Percentiles rank a stretch among this genome's conserved stretches.
phyloP scores from a whole-genome alignment of 768 basidiomycete species.

The Tubosaeta sp. region DNA sequence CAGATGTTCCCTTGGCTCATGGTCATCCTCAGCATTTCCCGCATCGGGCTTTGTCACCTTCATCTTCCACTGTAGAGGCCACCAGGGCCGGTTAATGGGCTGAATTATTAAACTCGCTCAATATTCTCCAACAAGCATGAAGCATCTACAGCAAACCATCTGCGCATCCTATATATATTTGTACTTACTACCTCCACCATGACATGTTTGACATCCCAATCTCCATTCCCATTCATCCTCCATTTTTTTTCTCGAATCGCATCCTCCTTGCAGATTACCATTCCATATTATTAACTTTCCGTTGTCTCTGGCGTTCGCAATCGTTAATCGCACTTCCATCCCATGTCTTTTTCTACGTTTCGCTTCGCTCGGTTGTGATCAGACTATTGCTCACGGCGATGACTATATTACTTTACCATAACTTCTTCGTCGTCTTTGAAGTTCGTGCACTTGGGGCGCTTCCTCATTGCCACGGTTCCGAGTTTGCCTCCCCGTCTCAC shows the following conservation, averaged over 20 bases:
- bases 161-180: constrained; percentile 39
- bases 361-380: constrained; percentile 13
- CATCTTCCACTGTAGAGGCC: constrained; percentile 37
- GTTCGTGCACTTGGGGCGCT: constrained; percentile 13
- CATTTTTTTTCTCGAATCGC: constrained; percentile 22
- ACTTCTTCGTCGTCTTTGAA: constrained; percentile 13
- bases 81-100: constrained; percentile 37
- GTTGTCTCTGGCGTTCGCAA: constrained; percentile 20
- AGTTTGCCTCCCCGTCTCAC: not conserved
- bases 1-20: constrained; percentile 29
- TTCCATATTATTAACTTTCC: constrained; percentile 29
- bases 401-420: constrained; percentile 32
- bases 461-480: not conserved
- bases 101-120: constrained; percentile 36
- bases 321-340: constrained; percentile 28
- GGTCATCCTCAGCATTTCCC: constrained; percentile 37
- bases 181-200: constrained; percentile 33
- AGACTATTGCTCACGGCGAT: constrained; percentile 28
- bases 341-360: constrained; percentile 16
- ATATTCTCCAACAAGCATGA: constrained; percentile 37
- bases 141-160: constrained; percentile 38
- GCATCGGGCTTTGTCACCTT: constrained; percentile 36
- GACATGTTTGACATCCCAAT: constrained; percentile 33
- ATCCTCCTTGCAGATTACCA: constrained; percentile 26
- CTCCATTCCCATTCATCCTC: constrained; percentile 24